Percentiles rank a stretch among this genome's conserved stretches.
These are phyloP conservation scores for Aspergillus taichungensis DNA, from an alignment of 495 filamentous ascomycete genomes.

Conservation along the genomic window DNA sequence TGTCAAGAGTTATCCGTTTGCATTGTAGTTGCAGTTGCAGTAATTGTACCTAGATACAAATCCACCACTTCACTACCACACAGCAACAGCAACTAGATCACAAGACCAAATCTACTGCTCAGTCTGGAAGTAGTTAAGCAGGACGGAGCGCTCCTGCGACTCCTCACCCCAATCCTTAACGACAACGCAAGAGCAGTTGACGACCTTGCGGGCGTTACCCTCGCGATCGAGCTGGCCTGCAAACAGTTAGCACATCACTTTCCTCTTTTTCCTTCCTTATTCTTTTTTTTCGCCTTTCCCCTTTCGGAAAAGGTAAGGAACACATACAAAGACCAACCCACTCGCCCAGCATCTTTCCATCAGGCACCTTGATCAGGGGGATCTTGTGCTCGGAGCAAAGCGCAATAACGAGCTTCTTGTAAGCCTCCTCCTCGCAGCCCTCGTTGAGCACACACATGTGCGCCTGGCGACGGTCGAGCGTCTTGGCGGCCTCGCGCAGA, in stretches of 20 bases:
- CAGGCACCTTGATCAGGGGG: constrained; percentile 97
- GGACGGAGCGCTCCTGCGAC: constrained; percentile 91
- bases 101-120: constrained; percentile 47
- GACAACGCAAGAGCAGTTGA: constrained; percentile 99
- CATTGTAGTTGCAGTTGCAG: background rate
- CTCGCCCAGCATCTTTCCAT: constrained; percentile 98
- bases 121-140: constrained; percentile 99
- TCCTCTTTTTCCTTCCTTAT: too few relatives aligned
- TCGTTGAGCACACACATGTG: constrained; percentile 99
- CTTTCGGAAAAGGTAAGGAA: constrained; percentile 5
- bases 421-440: constrained; percentile 98
- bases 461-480: constrained; percentile 92
- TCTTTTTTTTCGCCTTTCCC: too few relatives aligned
- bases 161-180: constrained; percentile 99
- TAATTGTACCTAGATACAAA: background rate
- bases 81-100: background rate
- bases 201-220: constrained; percentile 98
- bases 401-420: constrained; percentile 99
- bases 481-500: constrained; percentile 95
- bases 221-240: constrained; percentile 95
- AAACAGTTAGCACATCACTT: constrained; percentile 20
- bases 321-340: constrained; percentile 98
- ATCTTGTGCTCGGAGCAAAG: constrained; percentile 99
- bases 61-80: background rate
- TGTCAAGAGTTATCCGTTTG: too few relatives aligned